Evolutionary conservation across 2,329 filamentous ascomycete genomes (phyloP).

Genomic region (Monilinia fructicola): DNA sequence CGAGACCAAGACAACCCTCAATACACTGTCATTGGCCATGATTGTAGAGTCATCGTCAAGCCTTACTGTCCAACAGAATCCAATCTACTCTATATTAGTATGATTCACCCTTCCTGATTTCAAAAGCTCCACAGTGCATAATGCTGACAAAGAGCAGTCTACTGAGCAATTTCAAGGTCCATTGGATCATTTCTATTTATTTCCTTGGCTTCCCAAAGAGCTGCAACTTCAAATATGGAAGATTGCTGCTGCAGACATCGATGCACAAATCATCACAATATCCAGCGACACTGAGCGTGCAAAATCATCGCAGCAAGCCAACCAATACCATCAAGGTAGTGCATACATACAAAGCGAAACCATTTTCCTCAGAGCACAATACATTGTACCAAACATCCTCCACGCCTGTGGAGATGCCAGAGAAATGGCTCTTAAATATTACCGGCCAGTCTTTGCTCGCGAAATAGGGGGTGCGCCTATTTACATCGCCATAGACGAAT

Average conservation of each 20-base stretch:
- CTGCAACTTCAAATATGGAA: constrained; percentile 6
- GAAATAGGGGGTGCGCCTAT: neutral
- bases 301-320: neutral
- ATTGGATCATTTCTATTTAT: neutral
- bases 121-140: neutral
- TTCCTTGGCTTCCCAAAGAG: constrained; percentile 1
- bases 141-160: neutral
- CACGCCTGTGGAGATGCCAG: neutral
- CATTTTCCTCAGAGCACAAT: neutral
- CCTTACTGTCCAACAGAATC: neutral
- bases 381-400: neutral
- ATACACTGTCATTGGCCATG: neutral
- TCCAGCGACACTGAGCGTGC: neutral
- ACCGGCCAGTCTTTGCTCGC: neutral
- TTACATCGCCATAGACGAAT: neutral
- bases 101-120: neutral
- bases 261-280: constrained; percentile 5
- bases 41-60: neutral
- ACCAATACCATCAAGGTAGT: neutral
- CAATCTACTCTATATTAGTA: neutral
- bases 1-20: neutral
- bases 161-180: neutral
- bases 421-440: constrained; percentile 3
- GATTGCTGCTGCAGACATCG: neutral
- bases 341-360: neutral